A percentile compares a stretch with the other conserved stretches of the same genome.
Evolutionary conservation across 2,329 filamentous ascomycete genomes (phyloP).

Genomic region (Huntiella savannae): DNA sequence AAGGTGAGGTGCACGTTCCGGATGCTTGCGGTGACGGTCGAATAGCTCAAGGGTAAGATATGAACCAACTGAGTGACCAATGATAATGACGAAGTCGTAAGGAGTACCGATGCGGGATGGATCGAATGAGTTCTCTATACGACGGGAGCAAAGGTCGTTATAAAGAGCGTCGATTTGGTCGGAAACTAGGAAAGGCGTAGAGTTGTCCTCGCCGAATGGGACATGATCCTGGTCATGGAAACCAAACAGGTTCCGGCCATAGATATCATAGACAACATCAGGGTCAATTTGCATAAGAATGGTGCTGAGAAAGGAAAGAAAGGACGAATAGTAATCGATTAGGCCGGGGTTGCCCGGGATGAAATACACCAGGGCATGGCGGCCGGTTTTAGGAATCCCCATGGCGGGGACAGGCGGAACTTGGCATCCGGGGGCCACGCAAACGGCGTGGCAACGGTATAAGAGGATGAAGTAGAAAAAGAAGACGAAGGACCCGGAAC

Average conservation of each 20-base stretch:
- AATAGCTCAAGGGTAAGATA: constrained; percentile 55
- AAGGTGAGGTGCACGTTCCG: constrained; percentile 19
- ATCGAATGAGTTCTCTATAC: constrained; percentile 15
- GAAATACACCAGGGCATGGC: constrained; percentile 43
- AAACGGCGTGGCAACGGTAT: constrained; percentile 6
- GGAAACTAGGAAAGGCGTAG: constrained; percentile 31
- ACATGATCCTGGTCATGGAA: constrained; percentile 35
- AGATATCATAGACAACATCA: constrained; percentile 30
- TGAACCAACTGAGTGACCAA: constrained; percentile 56
- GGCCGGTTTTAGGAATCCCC: constrained; percentile 12
- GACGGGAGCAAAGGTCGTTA: constrained; percentile 19
- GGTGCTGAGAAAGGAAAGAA: constrained; percentile 37
- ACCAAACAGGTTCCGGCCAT: constrained; percentile 38
- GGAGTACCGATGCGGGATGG: constrained; percentile 18
- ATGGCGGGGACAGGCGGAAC: constrained; percentile 15
- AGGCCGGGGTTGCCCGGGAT: constrained; percentile 62
- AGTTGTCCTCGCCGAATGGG: constrained; percentile 22
- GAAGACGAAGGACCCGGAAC: too few species aligned
- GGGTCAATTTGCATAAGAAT: constrained; percentile 28
- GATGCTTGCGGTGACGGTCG: constrained; percentile 29
- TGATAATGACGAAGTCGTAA: constrained; percentile 42
- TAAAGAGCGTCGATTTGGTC: constrained; percentile 31
- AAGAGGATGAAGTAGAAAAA: neutral
- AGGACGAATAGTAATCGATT: constrained; percentile 52
- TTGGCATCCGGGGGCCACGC: constrained; percentile 10